Evolutionary conservation across 2,329 filamentous ascomycete species (phyloP), one percentile per base, ranked within the genome.

Genomic region (Elsinoe arachidis): DNA sequence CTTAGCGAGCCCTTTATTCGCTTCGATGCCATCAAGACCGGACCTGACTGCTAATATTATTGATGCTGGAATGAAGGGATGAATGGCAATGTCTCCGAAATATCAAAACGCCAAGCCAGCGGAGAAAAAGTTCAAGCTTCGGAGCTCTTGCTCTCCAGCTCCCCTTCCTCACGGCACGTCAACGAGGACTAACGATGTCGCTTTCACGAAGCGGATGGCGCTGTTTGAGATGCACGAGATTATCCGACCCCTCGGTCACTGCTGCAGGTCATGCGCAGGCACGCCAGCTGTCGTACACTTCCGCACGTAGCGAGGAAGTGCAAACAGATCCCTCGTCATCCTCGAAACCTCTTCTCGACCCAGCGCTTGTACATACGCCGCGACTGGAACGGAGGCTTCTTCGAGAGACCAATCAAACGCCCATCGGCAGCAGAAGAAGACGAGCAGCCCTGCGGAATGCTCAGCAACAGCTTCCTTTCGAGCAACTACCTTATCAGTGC

Each of bases 401-500:
- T 67, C 82, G 81, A 68, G 59, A 64, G 35, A 65, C 65, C 41
- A 44, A 53, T 23, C 56, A 46, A 19, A 79, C 83, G 61, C 90
- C 89, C 55, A 77, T 96, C 65, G 91, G 91, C 53, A 95, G 90
- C 46, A 84, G 91, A 65, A 83, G 91, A 77, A 86, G 91, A 61
- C 86, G 92, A 69, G 74, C 73, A 52, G 71, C 69, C 41, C 62
- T 70, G 23, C 61, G 79, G 66, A 81, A 76, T 65, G 80, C 76
- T 37, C 74, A 30, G 26, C 26, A 79, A 61, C 80, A 86, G 66
- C 76, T 96, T 52, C 90, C 91, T 23, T 96, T 99, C 69, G 90
- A 96, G 76, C 87, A 92, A 69, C 77, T 99, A 63, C 93, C 93
- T 15, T 99, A 95, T 75, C 92, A 97, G 79, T 93, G 89, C 73